phyloP scores from a whole-genome alignment of 352 stramenopile species.

The Phytopythium cucurbitacearum region DNA sequence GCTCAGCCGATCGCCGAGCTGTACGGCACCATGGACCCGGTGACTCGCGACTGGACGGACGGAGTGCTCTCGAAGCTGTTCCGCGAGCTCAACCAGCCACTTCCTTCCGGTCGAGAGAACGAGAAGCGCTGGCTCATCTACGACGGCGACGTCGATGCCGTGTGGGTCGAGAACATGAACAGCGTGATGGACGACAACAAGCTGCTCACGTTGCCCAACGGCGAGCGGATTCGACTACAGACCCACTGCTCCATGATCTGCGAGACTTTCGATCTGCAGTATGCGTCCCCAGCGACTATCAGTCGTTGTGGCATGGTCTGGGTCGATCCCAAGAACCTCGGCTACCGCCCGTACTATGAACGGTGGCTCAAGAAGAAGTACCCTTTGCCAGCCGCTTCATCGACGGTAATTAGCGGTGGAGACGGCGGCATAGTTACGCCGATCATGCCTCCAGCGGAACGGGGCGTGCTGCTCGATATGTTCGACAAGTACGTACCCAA shows the following conservation, averaged over 20 bases:
- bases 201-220: conserved; percentile 93
- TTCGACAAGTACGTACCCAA: conserved; percentile 94
- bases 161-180: conserved; percentile 98
- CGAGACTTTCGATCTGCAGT: conserved; percentile 95
- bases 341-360: conserved; percentile 93
- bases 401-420: neutral
- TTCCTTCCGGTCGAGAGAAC: conserved; percentile 87
- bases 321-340: conserved; percentile 95
- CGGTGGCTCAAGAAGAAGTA: conserved; percentile 92
- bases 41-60: conserved; percentile 95
- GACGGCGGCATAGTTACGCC: conserved; percentile 5
- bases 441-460: conserved; percentile 33
- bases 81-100: conserved; percentile 91
- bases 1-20: conserved; percentile 91
- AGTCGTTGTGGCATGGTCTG: conserved; percentile 96
- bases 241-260: conserved; percentile 92
- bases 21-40: conserved; percentile 94
- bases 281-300: conserved; percentile 93
- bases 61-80: conserved; percentile 94
- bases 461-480: conserved; percentile 63
- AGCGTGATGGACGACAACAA: conserved; percentile 98
- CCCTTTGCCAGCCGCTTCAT: conserved; percentile 25
- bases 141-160: conserved; percentile 94
- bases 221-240: conserved; percentile 93
- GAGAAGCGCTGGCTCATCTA: conserved; percentile 95